phyloP scores from a whole-genome alignment of 805 yeast genomes.

The Torulaspora franciscae region DNA sequence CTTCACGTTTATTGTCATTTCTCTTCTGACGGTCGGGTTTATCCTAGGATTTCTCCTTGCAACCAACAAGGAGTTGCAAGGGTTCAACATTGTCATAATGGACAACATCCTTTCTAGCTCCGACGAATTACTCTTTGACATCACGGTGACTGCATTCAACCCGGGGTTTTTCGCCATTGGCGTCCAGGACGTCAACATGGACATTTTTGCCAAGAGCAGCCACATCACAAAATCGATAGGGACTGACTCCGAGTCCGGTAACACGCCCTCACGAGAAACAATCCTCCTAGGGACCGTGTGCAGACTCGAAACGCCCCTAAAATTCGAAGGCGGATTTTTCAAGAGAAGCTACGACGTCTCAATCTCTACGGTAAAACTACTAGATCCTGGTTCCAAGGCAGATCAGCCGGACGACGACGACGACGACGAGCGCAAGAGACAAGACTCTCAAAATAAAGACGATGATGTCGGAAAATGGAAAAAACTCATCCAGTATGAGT shows the following conservation, averaged over 20 bases:
- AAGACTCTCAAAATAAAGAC: constrained; percentile 24
- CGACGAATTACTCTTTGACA: constrained; percentile 78
- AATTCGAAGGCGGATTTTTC: constrained; percentile 74
- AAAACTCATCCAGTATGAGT: constrained; percentile 67
- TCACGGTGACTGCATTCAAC: constrained; percentile 73
- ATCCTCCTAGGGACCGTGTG: constrained; percentile 68
- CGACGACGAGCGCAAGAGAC: constrained; percentile 16
- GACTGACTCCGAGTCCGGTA: constrained; percentile 13
- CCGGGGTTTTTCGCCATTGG: constrained; percentile 76
- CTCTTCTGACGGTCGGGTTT: constrained; percentile 67
- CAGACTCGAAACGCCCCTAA: constrained; percentile 64
- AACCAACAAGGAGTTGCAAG: constrained; percentile 74
- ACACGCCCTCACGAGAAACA: constrained; percentile 46
- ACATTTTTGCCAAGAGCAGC: constrained; percentile 74
- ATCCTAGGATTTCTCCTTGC: constrained; percentile 80
- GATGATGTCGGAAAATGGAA: constrained; percentile 59
- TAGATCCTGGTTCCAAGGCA: constrained; percentile 59
- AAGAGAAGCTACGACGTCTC: constrained; percentile 54
- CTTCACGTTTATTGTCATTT: constrained; percentile 36
- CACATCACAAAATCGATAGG: constrained; percentile 30
- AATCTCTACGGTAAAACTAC: constrained; percentile 62
- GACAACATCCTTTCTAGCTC: constrained; percentile 71
- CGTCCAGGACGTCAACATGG: constrained; percentile 65
- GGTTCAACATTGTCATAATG: constrained; percentile 56
- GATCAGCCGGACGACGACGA: constrained; percentile 25